Conservation (phyloP, 148 eudicot species). For the Polygonum maritimum region DNA sequence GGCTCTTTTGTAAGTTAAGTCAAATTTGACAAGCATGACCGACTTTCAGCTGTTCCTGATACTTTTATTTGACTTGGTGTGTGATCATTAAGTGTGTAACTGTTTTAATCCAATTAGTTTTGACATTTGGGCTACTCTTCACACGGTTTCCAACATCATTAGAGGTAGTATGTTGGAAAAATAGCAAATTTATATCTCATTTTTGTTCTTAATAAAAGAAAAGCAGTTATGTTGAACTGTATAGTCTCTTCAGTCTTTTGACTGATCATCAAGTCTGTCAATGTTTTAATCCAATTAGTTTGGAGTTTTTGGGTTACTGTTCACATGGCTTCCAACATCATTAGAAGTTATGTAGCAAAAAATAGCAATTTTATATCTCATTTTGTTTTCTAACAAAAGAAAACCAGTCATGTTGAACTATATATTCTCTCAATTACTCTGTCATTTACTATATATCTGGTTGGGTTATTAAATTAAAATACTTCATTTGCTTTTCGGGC, state of each 20-base stretch:
- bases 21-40: neutral
- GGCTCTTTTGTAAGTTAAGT: neutral
- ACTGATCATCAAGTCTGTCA: neutral
- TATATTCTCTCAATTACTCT: neutral
- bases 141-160: neutral
- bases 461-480: neutral
- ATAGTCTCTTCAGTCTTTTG: neutral
- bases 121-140: neutral
- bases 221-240: neutral
- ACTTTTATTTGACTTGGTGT: neutral
- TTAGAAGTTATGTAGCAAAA: neutral
- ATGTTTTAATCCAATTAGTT: neutral
- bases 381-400: neutral
- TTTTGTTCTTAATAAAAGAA: neutral
- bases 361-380: neutral
- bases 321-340: neutral
- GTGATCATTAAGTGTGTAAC: neutral
- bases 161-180: neutral
- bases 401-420: neutral
- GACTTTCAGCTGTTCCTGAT: neutral
- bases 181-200: neutral
- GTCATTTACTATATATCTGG: neutral
- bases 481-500: conserved; percentile 8
- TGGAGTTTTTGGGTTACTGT: neutral
- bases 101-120: neutral